Conservation (phyloP, 768 basidiomycete species). For the Suillus plorans region DNA sequence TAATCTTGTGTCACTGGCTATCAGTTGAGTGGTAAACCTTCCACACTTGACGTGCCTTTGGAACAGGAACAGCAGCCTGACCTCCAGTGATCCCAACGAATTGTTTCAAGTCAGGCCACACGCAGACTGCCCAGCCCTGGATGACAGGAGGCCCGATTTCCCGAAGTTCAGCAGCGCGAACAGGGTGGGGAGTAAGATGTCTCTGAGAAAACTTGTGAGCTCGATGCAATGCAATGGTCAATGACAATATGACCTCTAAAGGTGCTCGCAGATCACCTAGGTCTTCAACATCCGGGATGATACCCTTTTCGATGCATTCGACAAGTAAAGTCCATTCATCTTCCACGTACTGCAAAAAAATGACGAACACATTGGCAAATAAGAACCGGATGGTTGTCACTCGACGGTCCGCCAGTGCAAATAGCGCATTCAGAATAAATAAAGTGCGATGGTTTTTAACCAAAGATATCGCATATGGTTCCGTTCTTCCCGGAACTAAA, state of each 20-base stretch:
- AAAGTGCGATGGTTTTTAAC: constrained; percentile 17
- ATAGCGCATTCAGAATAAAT: constrained; percentile 10
- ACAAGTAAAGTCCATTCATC: constrained; percentile 11
- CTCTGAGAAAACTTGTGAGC: background rate
- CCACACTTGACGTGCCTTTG: background rate
- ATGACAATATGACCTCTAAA: constrained; percentile 4
- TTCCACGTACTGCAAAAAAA: constrained; percentile 12
- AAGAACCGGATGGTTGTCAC: constrained; percentile 1
- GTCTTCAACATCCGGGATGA: constrained; percentile 8
- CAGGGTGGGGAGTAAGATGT: constrained; percentile 1
- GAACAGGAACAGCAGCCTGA: background rate
- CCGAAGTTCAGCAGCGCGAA: constrained; percentile 11
- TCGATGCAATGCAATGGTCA: background rate
- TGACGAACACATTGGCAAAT: constrained; percentile 8
- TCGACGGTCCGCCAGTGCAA: constrained; percentile 9
- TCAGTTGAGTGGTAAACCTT: background rate
- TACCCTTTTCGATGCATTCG: constrained; percentile 10
- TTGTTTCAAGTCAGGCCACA: constrained; percentile 5
- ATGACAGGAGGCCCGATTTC: constrained; percentile 4
- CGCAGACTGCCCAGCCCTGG: background rate
- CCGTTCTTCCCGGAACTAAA: constrained; percentile 16
- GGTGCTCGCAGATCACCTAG: constrained; percentile 4
- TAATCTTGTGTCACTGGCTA: background rate
- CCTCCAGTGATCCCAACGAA: constrained; percentile 6
- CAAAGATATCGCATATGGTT: constrained; percentile 20